Percentiles rank a stretch among this genome's conserved stretches.
Conservation (phyloP, 176 grass and related monocot species). For the Miscanthus lutarioriparius region DNA sequence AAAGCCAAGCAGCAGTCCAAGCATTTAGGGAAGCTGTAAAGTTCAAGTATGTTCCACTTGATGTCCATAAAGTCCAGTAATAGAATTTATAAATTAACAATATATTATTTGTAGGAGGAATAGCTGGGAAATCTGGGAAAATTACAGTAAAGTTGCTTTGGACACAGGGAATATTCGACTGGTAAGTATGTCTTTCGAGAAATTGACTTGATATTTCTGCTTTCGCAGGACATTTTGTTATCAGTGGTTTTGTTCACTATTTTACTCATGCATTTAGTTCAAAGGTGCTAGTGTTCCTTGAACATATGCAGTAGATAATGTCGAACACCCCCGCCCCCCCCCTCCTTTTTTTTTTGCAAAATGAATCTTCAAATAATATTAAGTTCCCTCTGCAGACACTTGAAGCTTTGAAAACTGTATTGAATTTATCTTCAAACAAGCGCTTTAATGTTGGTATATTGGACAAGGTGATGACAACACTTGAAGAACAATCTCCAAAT, state of each 20-base stretch:
- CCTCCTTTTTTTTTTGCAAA: too few relatives aligned
- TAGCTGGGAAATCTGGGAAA: slow-evolving; percentile 98
- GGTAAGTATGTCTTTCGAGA: slow-evolving; percentile 38
- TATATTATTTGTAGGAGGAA: slow-evolving; percentile 71
- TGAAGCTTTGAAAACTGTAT: slow-evolving; percentile 81
- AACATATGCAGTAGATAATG: too few relatives aligned
- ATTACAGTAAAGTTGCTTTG: slow-evolving; percentile 91
- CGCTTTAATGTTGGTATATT: slow-evolving; percentile 60
- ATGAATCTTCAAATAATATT: slow-evolving; percentile 22
- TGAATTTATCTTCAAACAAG: slow-evolving; percentile 72
- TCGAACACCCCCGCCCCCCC: too few relatives aligned
- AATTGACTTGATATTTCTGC: background rate
- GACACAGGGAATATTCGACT: slow-evolving; percentile 65
- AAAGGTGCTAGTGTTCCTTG: background rate
- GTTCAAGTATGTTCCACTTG: slow-evolving; percentile 58
- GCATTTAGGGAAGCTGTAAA: slow-evolving; percentile 97
- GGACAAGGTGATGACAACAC: slow-evolving; percentile 64
- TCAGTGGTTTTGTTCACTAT: background rate
- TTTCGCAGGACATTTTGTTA: background rate
- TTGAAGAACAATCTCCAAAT: slow-evolving; percentile 50
- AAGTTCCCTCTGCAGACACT: slow-evolving; percentile 62
- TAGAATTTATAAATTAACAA: background rate
- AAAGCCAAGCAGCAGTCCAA: slow-evolving; percentile 71
- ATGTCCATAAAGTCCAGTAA: slow-evolving; percentile 15
- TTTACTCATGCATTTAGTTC: background rate